A percentile compares a stretch with the other conserved stretches of the same genome.
These are phyloP conservation scores for Stemphylium vesicarium DNA, from an alignment of 2,329 filamentous ascomycete species.

Conservation along the genomic window DNA sequence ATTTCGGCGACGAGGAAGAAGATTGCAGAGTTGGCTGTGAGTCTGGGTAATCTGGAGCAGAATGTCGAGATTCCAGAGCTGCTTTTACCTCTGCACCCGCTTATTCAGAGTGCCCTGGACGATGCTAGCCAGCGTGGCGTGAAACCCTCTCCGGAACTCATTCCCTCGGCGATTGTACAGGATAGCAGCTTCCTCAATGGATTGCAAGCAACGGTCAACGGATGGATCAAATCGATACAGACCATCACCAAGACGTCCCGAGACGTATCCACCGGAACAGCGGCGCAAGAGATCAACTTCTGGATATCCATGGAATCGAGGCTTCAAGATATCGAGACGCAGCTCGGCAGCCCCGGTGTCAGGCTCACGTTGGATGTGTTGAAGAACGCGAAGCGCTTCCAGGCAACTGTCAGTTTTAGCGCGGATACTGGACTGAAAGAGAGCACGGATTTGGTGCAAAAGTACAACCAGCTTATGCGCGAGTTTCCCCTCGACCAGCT, in stretches of 20 bases:
- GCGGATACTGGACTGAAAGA: constrained; percentile 96
- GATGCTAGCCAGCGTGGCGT: constrained; percentile 71
- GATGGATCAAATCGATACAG: constrained; percentile 99
- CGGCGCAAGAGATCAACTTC: constrained; percentile 98
- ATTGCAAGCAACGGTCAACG: constrained; percentile 90
- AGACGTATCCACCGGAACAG: constrained; percentile 78
- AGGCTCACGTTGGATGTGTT: constrained; percentile 90
- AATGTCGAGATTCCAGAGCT: constrained; percentile 98
- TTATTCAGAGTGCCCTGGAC: constrained; percentile 84
- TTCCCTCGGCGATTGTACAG: constrained; percentile 76
- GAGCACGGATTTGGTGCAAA: constrained; percentile 93
- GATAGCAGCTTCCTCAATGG: constrained; percentile 94
- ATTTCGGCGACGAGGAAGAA: constrained; percentile 98
- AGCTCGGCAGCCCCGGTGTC: constrained; percentile 88
- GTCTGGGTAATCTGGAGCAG: constrained; percentile 88
- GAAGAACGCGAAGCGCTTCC: constrained; percentile 96
- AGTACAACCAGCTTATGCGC: constrained; percentile 98
- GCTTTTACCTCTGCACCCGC: constrained; percentile 82
- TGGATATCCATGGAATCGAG: constrained; percentile 98
- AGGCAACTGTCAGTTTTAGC: constrained; percentile 94
- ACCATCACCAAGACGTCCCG: constrained; percentile 92
- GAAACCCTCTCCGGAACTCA: constrained; percentile 77
- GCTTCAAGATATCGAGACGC: constrained; percentile 86
- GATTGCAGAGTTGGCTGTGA: constrained; percentile 91
- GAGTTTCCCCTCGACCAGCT: constrained; percentile 97